A percentile compares a stretch with the other conserved stretches of the same genome.
These are phyloP conservation scores for Talaromyces sp. DNA, from an alignment of 2,329 filamentous ascomycete species.

Conservation along the genomic window DNA sequence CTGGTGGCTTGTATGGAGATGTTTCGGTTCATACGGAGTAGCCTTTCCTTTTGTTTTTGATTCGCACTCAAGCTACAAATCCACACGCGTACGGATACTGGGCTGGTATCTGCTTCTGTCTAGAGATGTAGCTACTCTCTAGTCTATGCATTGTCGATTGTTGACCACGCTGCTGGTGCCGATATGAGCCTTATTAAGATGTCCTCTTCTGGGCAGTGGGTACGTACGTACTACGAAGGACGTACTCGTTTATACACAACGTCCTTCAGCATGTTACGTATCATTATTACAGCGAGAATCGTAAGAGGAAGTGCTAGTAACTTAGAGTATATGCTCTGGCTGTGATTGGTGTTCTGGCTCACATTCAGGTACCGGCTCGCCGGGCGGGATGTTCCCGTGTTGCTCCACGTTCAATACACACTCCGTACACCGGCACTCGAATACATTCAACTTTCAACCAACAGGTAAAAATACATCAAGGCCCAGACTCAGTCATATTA, in stretches of 20 bases:
- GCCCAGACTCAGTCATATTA: constrained; percentile 5
- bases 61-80: neutral
- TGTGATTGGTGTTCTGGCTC: neutral
- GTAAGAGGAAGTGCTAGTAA: neutral
- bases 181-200: neutral
- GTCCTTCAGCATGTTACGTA: neutral
- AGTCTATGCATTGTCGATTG: constrained; percentile 8
- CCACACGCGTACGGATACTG: neutral
- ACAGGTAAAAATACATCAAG: neutral
- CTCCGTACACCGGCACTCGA: neutral
- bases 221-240: neutral
- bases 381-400: constrained; percentile 7
- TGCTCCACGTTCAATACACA: neutral
- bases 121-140: neutral
- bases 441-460: neutral
- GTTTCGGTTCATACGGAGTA: neutral
- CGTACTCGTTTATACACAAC: neutral
- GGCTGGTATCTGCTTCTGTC: neutral
- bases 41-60: neutral
- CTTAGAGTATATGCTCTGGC: neutral
- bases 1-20: neutral
- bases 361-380: constrained; percentile 9
- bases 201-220: neutral
- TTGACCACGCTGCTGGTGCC: neutral
- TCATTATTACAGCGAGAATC: neutral